Evolutionary conservation across 1,284 basidiomycete species (phyloP).

Genomic region (Meira nashicola): DNA sequence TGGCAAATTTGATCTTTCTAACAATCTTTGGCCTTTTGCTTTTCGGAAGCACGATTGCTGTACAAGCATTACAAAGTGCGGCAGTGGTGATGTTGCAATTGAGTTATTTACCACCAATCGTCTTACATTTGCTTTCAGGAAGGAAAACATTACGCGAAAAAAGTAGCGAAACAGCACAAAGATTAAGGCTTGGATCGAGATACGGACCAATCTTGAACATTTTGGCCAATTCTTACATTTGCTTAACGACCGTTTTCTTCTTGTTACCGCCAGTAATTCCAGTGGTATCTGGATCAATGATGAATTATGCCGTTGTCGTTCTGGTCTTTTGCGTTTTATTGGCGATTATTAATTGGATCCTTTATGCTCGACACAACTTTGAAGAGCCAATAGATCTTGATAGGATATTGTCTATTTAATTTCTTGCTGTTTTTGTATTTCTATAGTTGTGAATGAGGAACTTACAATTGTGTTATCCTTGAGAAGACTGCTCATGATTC

Average conservation of each 20-base stretch:
- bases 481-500: too few species aligned
- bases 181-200: slow-evolving; percentile 20
- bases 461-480: too few species aligned
- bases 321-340: slow-evolving; percentile 13
- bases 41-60: slow-evolving; percentile 23
- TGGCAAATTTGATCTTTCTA: slow-evolving; percentile 17
- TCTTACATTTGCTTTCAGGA: slow-evolving; percentile 22
- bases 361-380: slow-evolving; percentile 17
- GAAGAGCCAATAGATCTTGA: slow-evolving; percentile 16
- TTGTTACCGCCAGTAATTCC: slow-evolving; percentile 21
- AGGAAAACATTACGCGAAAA: background rate
- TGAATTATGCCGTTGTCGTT: slow-evolving; percentile 26
- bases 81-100: slow-evolving; percentile 24
- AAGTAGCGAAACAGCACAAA: slow-evolving; percentile 16
- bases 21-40: slow-evolving; percentile 22
- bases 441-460: too few species aligned
- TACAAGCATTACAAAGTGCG: slow-evolving; percentile 20
- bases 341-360: slow-evolving; percentile 23
- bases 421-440: too few species aligned
- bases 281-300: slow-evolving; percentile 18
- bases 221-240: slow-evolving; percentile 21
- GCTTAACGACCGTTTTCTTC: slow-evolving; percentile 24
- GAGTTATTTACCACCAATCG: slow-evolving; percentile 21
- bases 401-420: too few species aligned
- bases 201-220: slow-evolving; percentile 21